Evolutionary conservation across 2,329 filamentous ascomycete genomes (phyloP), one percentile per base, ranked within the genome.

Genomic region (Colletotrichum paranaense): DNA sequence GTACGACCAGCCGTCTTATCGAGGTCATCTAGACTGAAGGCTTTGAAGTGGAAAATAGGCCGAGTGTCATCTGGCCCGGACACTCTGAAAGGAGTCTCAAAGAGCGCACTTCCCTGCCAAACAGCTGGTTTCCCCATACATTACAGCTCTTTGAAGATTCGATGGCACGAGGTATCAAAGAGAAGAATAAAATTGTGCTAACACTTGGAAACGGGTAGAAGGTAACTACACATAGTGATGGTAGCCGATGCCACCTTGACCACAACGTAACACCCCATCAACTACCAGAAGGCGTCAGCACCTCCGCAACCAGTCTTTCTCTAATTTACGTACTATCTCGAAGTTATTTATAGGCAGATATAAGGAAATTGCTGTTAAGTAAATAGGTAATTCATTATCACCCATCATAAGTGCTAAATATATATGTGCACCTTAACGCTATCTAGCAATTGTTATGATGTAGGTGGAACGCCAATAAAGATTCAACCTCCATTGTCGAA

Each of bases 161-260:
- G 73, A 24, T 56, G 19, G 57, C 80, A 81, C 22, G 75, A 74
- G 14, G 74, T 68, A 35, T 78, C 76, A 63, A 76, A 76, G 28
- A 78, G 69, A 16, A 81, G 72, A 11, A 76, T 64, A 19, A 74
- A 72, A 60, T 73, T 75, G 63, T 80, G 81, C 59, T 79, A 78
- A 71, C 80, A 81, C 26, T 66, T 59, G 42, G 80, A 76, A 49
- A 77, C 59, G 35, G 77, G 72, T 22, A 81, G 66, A 53, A 78
- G 67, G 72, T 81, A 81, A 59, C 69, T 73, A 63, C 80, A 81
- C 80, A 81, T 81, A 56, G 38, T 62, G 28, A 56, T 14, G 32
- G 14, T 2, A 1, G 11, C 11, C 19, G 24, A 35, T 22, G 24
- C 26, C 19, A 19, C 11, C 24, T 32, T 28, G 16, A 30, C 11